A percentile compares a stretch with the other conserved stretches of the same genome.
phyloP scores from a whole-genome alignment of 2,329 filamentous ascomycete species.

The Emmonsiellopsis sp. region DNA sequence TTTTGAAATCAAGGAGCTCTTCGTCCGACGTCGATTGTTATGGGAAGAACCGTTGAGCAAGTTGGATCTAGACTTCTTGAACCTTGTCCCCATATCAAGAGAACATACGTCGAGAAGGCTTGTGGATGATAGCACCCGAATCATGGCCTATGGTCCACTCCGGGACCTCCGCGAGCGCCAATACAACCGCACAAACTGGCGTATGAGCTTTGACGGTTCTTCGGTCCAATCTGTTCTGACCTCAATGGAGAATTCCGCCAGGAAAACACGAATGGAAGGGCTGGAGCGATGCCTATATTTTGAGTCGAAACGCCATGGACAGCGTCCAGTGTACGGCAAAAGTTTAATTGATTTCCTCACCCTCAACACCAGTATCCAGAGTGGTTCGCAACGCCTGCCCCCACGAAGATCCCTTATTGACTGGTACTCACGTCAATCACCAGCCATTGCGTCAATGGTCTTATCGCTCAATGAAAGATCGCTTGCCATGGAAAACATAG shows the following conservation, averaged over 20 bases:
- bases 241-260: conserved; percentile 61
- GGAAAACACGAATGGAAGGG: conserved; percentile 64
- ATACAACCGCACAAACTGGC: conserved; percentile 45
- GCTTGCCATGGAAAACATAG: conserved; percentile 59
- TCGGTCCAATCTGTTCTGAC: conserved; percentile 60
- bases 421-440: conserved; percentile 66
- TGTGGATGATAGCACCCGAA: conserved; percentile 47
- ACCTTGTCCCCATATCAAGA: conserved; percentile 62
- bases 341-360: conserved; percentile 67
- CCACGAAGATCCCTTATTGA: conserved; percentile 55
- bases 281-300: conserved; percentile 72
- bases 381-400: conserved; percentile 50
- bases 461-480: conserved; percentile 65
- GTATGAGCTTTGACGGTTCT: conserved; percentile 53
- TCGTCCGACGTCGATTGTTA: conserved; percentile 59
- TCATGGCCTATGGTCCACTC: conserved; percentile 61
- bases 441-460: conserved; percentile 48
- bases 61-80: conserved; percentile 67
- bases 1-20: conserved; percentile 62
- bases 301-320: conserved; percentile 70
- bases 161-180: conserved; percentile 65
- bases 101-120: conserved; percentile 53
- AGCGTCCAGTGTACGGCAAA: conserved; percentile 71
- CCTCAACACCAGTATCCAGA: conserved; percentile 50
- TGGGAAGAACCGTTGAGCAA: conserved; percentile 50